These are phyloP conservation scores for Eucalyptus globulus DNA, from an alignment of 345 rosid species.

Conservation along the genomic window DNA sequence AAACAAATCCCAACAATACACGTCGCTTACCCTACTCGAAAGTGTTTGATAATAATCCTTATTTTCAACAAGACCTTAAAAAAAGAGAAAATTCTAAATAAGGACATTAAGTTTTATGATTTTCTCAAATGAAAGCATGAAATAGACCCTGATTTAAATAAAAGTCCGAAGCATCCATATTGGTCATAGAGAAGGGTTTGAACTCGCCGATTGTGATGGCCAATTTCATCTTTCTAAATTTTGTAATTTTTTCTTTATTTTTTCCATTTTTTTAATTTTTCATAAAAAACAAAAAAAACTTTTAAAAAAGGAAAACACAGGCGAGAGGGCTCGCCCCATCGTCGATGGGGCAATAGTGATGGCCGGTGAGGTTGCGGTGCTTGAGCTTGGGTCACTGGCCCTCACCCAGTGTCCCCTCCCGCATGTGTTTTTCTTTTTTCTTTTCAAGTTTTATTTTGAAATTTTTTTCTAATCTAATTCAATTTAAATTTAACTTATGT, in stretches of 20 bases:
- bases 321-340: no score
- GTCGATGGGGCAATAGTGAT: fast-evolving
- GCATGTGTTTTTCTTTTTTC: no score
- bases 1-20: background rate
- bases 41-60: background rate
- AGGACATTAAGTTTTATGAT: fast-evolving
- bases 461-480: no score
- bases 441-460: no score
- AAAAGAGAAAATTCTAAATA: no score
- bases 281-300: no score
- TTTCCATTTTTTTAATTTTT: no score
- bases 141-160: fast-evolving
- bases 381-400: fast-evolving
- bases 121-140: fast-evolving
- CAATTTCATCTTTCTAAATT: no score
- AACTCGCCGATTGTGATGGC: fast-evolving
- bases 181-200: fast-evolving
- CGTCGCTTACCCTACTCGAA: background rate
- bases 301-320: no score
- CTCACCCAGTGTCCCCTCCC: fast-evolving
- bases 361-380: fast-evolving
- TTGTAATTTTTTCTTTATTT: no score
- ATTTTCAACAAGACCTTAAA: fast-evolving
- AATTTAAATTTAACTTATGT: no score
- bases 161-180: fast-evolving